Conservation (phyloP, 2,329 filamentous ascomycete genomes). For the Penicillium polonicum region DNA sequence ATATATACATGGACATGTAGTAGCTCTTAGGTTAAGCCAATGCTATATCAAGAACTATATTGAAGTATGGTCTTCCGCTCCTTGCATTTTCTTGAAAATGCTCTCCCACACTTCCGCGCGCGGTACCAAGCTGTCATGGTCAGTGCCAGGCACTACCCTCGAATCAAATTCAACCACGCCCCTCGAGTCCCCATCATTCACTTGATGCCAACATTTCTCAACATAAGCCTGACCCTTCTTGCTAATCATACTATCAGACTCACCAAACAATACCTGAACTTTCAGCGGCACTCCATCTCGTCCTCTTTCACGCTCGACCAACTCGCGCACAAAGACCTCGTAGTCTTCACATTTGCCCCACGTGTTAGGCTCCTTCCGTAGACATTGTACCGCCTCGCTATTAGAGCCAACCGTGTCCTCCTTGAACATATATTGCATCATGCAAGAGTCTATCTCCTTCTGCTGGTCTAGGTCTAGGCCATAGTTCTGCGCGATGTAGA, state of each 20-base stretch:
- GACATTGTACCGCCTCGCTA: slow-evolving; percentile 40
- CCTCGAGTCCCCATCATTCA: slow-evolving; percentile 21
- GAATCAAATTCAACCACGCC: slow-evolving; percentile 37
- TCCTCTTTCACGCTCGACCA: slow-evolving; percentile 14
- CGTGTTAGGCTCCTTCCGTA: slow-evolving; percentile 32
- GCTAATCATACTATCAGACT: slow-evolving; percentile 46
- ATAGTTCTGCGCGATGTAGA: slow-evolving; percentile 21
- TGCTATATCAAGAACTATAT: not conserved
- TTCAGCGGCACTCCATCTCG: slow-evolving; percentile 17
- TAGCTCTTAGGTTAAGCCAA: not conserved
- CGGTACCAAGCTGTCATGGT: slow-evolving; percentile 41
- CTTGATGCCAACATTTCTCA: slow-evolving; percentile 40
- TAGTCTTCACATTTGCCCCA: slow-evolving; percentile 44
- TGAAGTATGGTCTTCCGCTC: not conserved
- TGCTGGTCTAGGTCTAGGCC: slow-evolving; percentile 15
- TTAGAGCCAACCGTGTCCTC: slow-evolving; percentile 40
- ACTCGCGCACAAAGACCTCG: slow-evolving; percentile 15
- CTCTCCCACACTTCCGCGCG: slow-evolving; percentile 20
- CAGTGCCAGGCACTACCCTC: slow-evolving; percentile 30
- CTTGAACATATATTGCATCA: slow-evolving; percentile 19
- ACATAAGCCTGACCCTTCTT: slow-evolving; percentile 45
- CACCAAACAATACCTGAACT: slow-evolving; percentile 38
- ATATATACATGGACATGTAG: not conserved
- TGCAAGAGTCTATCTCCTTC: slow-evolving; percentile 17
- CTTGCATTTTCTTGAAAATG: slow-evolving; percentile 8